Evolutionary conservation across 2,329 filamentous ascomycete genomes (phyloP), one percentile per base, ranked within the genome.

Genomic region (Fusarium compactum): DNA sequence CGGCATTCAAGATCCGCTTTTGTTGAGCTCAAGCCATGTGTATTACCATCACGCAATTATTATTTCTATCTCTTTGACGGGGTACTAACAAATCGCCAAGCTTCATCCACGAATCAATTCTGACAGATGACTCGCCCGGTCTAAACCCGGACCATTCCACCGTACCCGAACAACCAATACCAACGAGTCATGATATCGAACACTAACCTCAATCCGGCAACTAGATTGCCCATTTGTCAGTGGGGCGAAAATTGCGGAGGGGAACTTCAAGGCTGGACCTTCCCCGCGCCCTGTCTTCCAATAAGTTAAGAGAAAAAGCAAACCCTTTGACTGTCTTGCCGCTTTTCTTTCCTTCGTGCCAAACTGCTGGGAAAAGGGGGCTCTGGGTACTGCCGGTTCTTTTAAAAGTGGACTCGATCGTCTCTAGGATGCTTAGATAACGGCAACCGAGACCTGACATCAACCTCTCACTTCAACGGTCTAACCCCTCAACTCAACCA

Each of bases 151-250:
- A 0, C 40, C 11, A 22, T n/a, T 30, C 24, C 41, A 8, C 20
- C 18, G 18, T 6, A 38, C 12, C 16, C 8, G 14, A 3, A 0
- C 12, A 18, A 14, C 38, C 54, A 66, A 59, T 50, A 34, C 65
- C 11, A n/a, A 14, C 32, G 41, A 34, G 30, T n/a, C 27, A n/a
- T 18, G 22, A 9, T 46, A 51, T 54, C 48, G n/a, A 3, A 2
- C 0, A 3, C 67, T 74, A 74, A 2, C 11, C 65, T 29, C 2
- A 44, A 73, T 48, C 9, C 9, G 62, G 72, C 30, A 74, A 65
- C 3, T 73, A 27, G 72, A 74, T 74, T 74, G 72, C 62, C 72
- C 70, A 74, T 66, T 68, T 3, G 8, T 6, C 11, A 60, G 68
- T 32, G 70, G 68, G 54, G 48, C 51, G 12, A 22, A 2, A 24